Percentiles rank a stretch among this genome's conserved stretches.
These are phyloP conservation scores for Vanrija humicola DNA, from an alignment of 1,284 basidiomycete genomes.

Conservation along the genomic window DNA sequence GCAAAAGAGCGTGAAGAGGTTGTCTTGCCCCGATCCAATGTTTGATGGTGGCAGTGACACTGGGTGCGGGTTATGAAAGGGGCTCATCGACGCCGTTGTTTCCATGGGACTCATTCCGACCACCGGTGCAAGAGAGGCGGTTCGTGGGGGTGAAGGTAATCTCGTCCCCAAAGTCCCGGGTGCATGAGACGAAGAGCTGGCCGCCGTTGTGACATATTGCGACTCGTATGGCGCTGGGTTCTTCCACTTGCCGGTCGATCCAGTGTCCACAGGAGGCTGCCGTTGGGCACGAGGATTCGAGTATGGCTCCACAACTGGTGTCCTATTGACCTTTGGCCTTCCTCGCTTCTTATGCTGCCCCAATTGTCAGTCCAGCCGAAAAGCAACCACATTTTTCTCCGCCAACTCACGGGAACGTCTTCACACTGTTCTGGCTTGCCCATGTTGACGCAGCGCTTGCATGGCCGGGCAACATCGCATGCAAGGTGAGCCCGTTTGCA, in stretches of 20 bases:
- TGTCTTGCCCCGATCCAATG: background rate
- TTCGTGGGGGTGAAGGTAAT: slow-evolving; percentile 6
- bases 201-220: slow-evolving; percentile 12
- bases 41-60: background rate
- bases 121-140: background rate
- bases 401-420: slow-evolving; percentile 42
- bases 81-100: background rate
- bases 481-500: slow-evolving; percentile 45
- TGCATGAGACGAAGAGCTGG: slow-evolving; percentile 5
- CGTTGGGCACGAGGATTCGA: slow-evolving; percentile 12
- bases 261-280: background rate
- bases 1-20: slow-evolving; percentile 37
- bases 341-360: slow-evolving; percentile 45
- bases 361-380: background rate
- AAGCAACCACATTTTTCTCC: background rate
- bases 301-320: slow-evolving; percentile 30
- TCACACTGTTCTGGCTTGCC: slow-evolving; percentile 43
- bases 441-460: slow-evolving; percentile 45
- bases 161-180: background rate
- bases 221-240: slow-evolving; percentile 21
- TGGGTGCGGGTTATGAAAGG: background rate
- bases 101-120: background rate
- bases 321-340: slow-evolving; percentile 39
- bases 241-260: slow-evolving; percentile 24
- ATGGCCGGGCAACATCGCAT: slow-evolving; percentile 43